These are phyloP conservation scores for Biscogniauxia marginata DNA, from an alignment of 2,329 filamentous ascomycete species.

Conservation along the genomic window DNA sequence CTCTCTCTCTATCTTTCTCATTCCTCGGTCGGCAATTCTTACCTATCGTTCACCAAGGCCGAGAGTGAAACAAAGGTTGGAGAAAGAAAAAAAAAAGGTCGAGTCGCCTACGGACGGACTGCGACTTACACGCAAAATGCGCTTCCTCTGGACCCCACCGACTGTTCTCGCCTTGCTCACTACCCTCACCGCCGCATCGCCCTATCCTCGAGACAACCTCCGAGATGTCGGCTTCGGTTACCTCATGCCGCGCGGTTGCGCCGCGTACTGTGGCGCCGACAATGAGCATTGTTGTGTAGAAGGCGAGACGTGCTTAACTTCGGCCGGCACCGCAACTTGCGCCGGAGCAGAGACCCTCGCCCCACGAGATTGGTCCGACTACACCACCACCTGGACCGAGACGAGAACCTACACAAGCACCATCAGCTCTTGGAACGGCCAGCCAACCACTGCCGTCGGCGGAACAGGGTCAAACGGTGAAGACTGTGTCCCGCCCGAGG, in stretches of 20 bases:
- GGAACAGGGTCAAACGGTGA: conserved; percentile 32
- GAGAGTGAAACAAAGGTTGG: conserved; percentile 9
- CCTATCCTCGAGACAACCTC: conserved; percentile 50
- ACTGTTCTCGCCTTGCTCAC: conserved; percentile 39
- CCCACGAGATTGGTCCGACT: conserved; percentile 33
- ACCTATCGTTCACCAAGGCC: conserved; percentile 6
- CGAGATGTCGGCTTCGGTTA: conserved; percentile 50
- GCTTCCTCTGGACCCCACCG: conserved; percentile 26
- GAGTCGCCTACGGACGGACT: conserved; percentile 5
- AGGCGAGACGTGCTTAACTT: conserved; percentile 51
- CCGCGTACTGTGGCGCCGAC: conserved; percentile 52
- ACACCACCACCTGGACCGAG: conserved; percentile 61
- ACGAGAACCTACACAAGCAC: conserved; percentile 61
- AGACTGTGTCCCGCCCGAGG: conserved; percentile 48
- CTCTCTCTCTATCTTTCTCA: background rate
- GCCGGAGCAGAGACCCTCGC: conserved; percentile 31
- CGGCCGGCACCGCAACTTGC: conserved; percentile 50
- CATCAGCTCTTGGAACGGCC: conserved; percentile 48
- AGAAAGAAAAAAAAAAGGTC: background rate
- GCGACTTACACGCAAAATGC: conserved; percentile 34
- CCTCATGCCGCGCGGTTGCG: conserved; percentile 50
- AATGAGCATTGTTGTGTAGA: conserved; percentile 55
- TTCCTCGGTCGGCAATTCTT: conserved; percentile 8
- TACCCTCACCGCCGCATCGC: conserved; percentile 41
- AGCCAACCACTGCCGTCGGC: conserved; percentile 39